A percentile compares a stretch with the other conserved stretches of the same genome.
These are phyloP conservation scores for Hypoxylon sp. DNA, from an alignment of 2,329 filamentous ascomycete genomes.

Conservation along the genomic window DNA sequence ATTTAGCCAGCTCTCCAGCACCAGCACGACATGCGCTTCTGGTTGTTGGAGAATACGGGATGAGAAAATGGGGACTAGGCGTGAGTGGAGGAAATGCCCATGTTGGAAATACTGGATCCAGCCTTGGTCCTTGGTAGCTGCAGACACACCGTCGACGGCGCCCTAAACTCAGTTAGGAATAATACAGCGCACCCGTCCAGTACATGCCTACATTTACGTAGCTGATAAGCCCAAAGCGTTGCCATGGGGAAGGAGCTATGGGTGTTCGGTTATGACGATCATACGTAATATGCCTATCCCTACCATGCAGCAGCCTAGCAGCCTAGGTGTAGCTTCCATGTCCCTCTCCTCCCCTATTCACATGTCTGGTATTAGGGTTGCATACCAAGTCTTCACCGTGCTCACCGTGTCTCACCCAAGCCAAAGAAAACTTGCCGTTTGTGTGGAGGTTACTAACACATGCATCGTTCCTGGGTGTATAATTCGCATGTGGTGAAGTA, in stretches of 20 bases:
- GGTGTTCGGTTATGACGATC: conserved; percentile 24
- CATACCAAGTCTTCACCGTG: not conserved
- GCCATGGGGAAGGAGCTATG: conserved; percentile 3
- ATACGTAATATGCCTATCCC: not conserved
- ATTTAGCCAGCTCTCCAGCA: conserved; percentile 36
- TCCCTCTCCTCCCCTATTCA: not conserved
- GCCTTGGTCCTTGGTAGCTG: not conserved
- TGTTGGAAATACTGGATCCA: conserved; percentile 24
- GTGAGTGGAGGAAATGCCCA: conserved; percentile 7
- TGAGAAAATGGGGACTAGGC: conserved; percentile 22
- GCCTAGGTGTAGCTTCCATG: not conserved
- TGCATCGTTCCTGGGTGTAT: not conserved
- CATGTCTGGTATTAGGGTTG: not conserved
- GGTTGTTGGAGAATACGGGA: conserved; percentile 19
- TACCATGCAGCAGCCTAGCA: not conserved
- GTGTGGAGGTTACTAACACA: not conserved
- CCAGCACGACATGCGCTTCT: conserved; percentile 1
- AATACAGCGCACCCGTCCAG: conserved; percentile 10
- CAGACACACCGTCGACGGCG: conserved; percentile 7
- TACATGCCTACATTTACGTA: not conserved
- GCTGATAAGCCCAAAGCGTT: conserved; percentile 19
- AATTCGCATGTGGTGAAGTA: not conserved
- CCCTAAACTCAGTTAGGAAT: conserved; percentile 36
- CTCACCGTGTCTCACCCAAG: not conserved
- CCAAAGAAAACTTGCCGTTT: not conserved